phyloP scores from a whole-genome alignment of 1,284 basidiomycete genomes.

The Fomitopsis betulina region DNA sequence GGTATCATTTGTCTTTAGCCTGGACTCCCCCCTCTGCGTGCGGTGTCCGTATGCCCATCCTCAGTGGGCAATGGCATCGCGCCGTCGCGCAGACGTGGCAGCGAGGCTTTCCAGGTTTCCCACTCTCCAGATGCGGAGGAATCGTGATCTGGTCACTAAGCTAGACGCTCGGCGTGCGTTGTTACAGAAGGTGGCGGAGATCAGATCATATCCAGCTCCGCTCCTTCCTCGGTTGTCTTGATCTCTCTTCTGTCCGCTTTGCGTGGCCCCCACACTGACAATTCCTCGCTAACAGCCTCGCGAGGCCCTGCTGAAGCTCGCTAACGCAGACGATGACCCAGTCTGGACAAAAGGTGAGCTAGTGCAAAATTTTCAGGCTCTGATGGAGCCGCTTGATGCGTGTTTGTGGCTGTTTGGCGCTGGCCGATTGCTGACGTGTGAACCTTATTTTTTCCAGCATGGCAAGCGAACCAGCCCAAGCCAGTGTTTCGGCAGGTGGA shows the following conservation, averaged over 20 bases:
- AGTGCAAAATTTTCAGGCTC: conserved; percentile 15
- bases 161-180: conserved; percentile 17
- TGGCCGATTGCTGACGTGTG: conserved; percentile 61
- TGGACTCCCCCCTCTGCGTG: not conserved
- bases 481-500: conserved; percentile 62
- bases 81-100: not conserved
- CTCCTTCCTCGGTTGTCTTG: conserved; percentile 3
- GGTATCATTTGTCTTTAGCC: conserved; percentile 5
- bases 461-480: conserved; percentile 76
- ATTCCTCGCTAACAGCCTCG: conserved; percentile 62
- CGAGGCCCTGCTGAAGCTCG: conserved; percentile 94
- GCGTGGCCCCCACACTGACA: too few species aligned
- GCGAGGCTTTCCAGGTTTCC: conserved; percentile 1
- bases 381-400: conserved; percentile 22
- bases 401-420: conserved; percentile 41
- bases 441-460: conserved; percentile 66
- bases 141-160: not conserved
- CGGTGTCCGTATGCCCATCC: not conserved
- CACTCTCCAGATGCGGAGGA: conserved; percentile 1
- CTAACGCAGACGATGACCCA: conserved; percentile 73
- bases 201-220: conserved; percentile 18
- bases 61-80: not conserved
- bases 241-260: conserved; percentile 18
- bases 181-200: conserved; percentile 19
- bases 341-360: conserved; percentile 78